Evolutionary conservation across 371 early-diverging fungal genomes (phyloP), one percentile per base, ranked within the genome.

Genomic region (Nematocida sp.): DNA sequence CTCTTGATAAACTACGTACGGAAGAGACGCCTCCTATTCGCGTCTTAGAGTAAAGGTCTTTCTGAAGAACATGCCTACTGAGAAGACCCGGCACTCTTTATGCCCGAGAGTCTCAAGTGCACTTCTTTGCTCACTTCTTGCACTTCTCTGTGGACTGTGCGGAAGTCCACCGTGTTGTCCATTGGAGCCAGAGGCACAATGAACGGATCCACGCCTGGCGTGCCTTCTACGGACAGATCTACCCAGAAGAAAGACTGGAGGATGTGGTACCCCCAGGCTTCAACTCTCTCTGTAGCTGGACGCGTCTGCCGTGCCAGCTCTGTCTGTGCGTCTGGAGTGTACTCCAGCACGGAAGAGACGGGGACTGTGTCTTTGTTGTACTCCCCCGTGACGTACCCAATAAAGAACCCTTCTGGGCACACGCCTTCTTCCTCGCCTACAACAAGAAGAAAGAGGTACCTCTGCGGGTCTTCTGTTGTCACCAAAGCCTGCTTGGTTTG

Each of bases 371-470:
- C 64, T 27, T 54, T 46, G 2, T 56, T 27, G 46, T 60, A 67
- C 21, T 80, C 79, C 51, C 79, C 80, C 13, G 80, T 81, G 25
- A 84, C 78, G 48, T 81, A 82, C 1, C 64, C 82, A 21, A 83
- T 64, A 41, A 78, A 76, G 54, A 80, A 84, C 25, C 80, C 82
- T 25, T 65, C 64, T 31, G 83, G 82, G 32, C 78, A 56, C 1
- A 82, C 75, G 23, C 52, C 64, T 52, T 80, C 83, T 31, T 67
- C 65, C 27, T 63, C 19, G 17, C 81, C 81, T 36, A 84, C 43
- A 3, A 82, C 56, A 4, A 83, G 77, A 13, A 80, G 55, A 77
- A 84, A 84, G 8, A 84, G 78, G 41, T 80, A 77, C 56, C 57
- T 53, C 40, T 79, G 64, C 21, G 56, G 48, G 2, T 76, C 41